Evolutionary conservation across 1,284 basidiomycete genomes (phyloP), one percentile per base, ranked within the genome.

Genomic region (Pseudozyma pruni): DNA sequence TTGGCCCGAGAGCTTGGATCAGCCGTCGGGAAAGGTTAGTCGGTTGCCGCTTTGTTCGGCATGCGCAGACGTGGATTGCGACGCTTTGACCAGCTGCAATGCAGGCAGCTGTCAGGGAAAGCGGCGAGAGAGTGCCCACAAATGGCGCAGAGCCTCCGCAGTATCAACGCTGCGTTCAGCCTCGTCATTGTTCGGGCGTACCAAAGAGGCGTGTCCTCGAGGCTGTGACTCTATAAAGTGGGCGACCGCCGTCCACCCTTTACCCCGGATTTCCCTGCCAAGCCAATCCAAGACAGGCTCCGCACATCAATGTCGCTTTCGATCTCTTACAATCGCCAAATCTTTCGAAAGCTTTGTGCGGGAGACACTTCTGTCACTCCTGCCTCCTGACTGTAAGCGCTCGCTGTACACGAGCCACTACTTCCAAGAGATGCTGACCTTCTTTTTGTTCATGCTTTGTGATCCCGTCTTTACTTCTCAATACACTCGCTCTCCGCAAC

Each of bases 291-390:
- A 29, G n/a, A n/a, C n/a, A n/a, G n/a, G n/a, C n/a, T n/a, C 14
- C 19, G 17, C 5, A 23, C 8, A 33, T 29, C 39, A 17, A 47
- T 47, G 39, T 47, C 33, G 13, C n/a, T n/a, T n/a, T n/a, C n/a
- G n/a, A n/a, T 25, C n/a, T 25, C 38, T 6, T 29, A 29, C 33
- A n/a, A n/a, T n/a, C n/a, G n/a, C n/a, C n/a, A n/a, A 11, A 25
- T n/a, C 29, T 9, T 2, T 40, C 48, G 44, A 49, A 59, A 37
- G 56, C 56, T 52, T 59, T 60, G 57, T 47, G 14, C 25, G 45
- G 44, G 44, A 38, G n/a, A n/a, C n/a, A n/a, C n/a, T n/a, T 44
- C 10, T 52, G 41, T 52, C 50, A 25, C 42, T 60, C 48, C 43
- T 25, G 3, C 9, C 31, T 39, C 44, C 27, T 25, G 8, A 23